These are phyloP conservation scores for Glomus cerebriforme DNA, from an alignment of 192 early-diverging fungal genomes.

Conservation along the genomic window DNA sequence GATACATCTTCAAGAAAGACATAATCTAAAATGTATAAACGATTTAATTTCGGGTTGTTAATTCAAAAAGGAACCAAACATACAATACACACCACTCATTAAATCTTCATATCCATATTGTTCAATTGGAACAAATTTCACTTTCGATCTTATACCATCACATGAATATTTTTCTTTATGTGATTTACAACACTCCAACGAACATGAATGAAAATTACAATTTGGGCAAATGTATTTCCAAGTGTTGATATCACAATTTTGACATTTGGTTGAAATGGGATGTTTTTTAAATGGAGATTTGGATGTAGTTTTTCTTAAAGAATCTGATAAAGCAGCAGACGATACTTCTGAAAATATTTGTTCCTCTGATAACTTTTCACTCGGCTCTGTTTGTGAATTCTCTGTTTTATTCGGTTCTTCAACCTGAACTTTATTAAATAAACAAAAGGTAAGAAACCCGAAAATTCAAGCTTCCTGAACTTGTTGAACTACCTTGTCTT, in stretches of 20 bases:
- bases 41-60: neutral
- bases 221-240: constrained; percentile 25
- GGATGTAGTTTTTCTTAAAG: neutral
- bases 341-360: neutral
- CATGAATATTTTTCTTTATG: constrained; percentile 25
- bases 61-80: neutral
- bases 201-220: constrained; percentile 9
- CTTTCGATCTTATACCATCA: constrained; percentile 16
- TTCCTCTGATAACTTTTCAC: neutral
- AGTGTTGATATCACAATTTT: neutral
- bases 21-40: constrained; percentile 13
- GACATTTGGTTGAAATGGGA: neutral
- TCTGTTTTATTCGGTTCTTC: no score
- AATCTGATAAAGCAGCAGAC: neutral
- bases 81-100: neutral
- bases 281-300: neutral
- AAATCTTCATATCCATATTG: constrained; percentile 28
- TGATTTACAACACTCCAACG: constrained; percentile 6
- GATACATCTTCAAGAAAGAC: constrained; percentile 20
- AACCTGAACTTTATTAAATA: neutral
- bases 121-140: neutral
- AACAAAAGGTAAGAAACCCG: neutral
- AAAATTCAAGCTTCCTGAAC: neutral
- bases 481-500: neutral
- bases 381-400: no score